phyloP scores from a whole-genome alignment of 2,329 filamentous ascomycete genomes.

The Alternaria sp. region DNA sequence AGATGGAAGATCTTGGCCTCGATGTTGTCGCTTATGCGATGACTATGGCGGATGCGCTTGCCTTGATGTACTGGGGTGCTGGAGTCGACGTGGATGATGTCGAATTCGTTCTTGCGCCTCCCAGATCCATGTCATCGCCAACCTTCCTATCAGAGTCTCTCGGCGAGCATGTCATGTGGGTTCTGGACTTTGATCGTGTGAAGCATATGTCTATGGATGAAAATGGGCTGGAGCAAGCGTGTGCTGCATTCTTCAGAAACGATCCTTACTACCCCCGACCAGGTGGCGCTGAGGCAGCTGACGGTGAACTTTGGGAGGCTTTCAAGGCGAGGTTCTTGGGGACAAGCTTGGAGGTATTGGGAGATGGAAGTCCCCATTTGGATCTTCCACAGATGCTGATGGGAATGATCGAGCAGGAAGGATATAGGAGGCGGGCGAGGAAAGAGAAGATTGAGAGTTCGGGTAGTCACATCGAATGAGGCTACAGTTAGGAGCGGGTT shows the following conservation, averaged over 20 bases:
- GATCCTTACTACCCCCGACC: background rate
- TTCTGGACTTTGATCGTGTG: background rate
- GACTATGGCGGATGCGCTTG: background rate
- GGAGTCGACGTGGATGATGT: background rate
- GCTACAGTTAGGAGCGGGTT: no score
- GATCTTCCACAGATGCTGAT: background rate
- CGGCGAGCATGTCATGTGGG: background rate
- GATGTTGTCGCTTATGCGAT: no score
- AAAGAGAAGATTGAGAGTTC: no score
- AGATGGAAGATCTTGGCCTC: no score
- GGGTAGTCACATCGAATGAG: no score
- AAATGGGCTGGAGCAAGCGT: background rate
- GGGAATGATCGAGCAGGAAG: background rate
- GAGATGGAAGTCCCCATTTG: background rate
- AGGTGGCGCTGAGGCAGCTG: background rate
- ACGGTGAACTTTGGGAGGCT: background rate
- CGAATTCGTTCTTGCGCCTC: background rate
- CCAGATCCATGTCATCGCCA: background rate
- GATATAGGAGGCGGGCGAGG: background rate
- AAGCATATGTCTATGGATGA: background rate
- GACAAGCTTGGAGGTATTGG: rapidly evolving
- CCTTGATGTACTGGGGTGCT: background rate
- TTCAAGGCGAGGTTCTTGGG: background rate
- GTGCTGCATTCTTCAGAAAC: background rate
- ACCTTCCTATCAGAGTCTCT: background rate